A percentile compares a stretch with the other conserved stretches of the same genome.
Conservation (phyloP, 1,284 basidiomycete species). For the Trametes polyzona region DNA sequence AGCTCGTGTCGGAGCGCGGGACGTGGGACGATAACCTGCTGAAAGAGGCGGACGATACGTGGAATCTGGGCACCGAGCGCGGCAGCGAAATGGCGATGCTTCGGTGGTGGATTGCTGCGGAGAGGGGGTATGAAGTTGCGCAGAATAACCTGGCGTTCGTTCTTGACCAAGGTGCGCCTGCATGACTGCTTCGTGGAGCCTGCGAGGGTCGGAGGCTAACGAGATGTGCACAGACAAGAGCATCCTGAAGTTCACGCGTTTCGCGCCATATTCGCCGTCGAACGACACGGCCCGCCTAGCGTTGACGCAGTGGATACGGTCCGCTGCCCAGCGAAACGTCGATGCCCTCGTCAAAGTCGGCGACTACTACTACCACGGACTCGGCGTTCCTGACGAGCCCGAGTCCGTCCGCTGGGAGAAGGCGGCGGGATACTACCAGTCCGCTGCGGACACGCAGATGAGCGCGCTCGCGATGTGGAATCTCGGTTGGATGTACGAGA, state of each 20-base stretch:
- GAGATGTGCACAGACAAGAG: slow-evolving; percentile 63
- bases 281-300: slow-evolving; percentile 83
- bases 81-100: slow-evolving; percentile 78
- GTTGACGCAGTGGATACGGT: slow-evolving; percentile 92
- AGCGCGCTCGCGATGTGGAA: slow-evolving; percentile 99
- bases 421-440: slow-evolving; percentile 92
- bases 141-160: slow-evolving; percentile 97
- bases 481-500: slow-evolving; percentile 98
- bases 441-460: slow-evolving; percentile 87
- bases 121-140: slow-evolving; percentile 89
- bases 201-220: too few relatives aligned
- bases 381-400: slow-evolving; percentile 72
- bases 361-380: slow-evolving; percentile 92
- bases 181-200: too few relatives aligned
- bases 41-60: slow-evolving; percentile 80
- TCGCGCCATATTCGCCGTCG: slow-evolving; percentile 68
- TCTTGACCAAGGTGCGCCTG: slow-evolving; percentile 83
- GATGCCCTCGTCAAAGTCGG: slow-evolving; percentile 97
- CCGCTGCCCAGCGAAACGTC: slow-evolving; percentile 91
- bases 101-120: slow-evolving; percentile 95
- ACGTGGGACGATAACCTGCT: slow-evolving; percentile 88
- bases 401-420: slow-evolving; percentile 74
- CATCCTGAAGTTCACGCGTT: slow-evolving; percentile 68
- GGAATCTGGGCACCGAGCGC: slow-evolving; percentile 72
- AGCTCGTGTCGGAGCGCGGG: slow-evolving; percentile 87